These are phyloP conservation scores for Polytrichum commune DNA, from an alignment of 225 moss, liverwort and hornwort species.

Conservation along the genomic window DNA sequence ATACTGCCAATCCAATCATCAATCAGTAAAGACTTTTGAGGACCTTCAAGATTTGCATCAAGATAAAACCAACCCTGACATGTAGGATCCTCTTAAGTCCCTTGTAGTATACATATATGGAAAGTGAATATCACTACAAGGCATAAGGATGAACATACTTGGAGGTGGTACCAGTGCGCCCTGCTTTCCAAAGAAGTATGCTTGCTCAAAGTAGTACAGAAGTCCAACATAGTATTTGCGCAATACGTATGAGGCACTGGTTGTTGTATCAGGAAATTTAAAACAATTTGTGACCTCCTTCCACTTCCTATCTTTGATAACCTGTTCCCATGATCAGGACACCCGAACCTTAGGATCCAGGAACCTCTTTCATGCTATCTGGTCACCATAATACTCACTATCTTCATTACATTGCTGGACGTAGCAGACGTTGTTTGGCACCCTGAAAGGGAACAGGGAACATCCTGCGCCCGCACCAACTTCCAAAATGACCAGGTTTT, in stretches of 20 bases:
- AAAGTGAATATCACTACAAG: background rate
- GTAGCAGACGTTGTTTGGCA: background rate
- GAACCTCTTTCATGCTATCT: too few species aligned
- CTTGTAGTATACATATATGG: background rate
- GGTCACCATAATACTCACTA: too few species aligned
- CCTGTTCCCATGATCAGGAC: constrained; percentile 25
- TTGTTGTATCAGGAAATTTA: constrained; percentile 51
- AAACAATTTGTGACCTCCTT: constrained; percentile 59
- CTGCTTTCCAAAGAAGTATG: constrained; percentile 39
- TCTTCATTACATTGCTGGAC: too few species aligned
- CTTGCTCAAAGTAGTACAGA: constrained; percentile 58
- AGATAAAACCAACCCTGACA: too few species aligned
- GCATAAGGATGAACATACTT: constrained; percentile 14
- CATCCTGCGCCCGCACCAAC: background rate
- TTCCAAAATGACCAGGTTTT: background rate
- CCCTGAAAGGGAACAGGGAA: background rate
- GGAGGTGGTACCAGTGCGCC: constrained; percentile 41
- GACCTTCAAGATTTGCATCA: too few species aligned
- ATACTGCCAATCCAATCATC: constrained; percentile 5
- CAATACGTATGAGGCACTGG: constrained; percentile 63
- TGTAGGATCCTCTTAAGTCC: too few species aligned
- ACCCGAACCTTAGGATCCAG: background rate
- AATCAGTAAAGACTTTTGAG: too few species aligned
- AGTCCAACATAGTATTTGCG: constrained; percentile 53
- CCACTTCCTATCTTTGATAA: constrained; percentile 67